Conservation (phyloP, 768 basidiomycete genomes). For the Amanita exitialis region DNA sequence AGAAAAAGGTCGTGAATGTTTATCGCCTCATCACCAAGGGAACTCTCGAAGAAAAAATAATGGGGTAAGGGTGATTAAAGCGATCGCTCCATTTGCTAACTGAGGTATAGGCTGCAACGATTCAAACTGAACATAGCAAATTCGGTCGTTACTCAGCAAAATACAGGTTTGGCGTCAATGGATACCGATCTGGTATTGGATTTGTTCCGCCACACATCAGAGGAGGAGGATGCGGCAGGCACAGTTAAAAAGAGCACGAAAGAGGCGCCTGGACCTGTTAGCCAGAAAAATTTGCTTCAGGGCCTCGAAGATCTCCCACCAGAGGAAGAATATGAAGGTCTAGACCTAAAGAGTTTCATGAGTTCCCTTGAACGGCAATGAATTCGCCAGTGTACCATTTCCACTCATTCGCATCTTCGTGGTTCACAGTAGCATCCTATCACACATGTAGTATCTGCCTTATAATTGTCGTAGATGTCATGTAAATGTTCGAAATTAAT, state of each 20-base stretch:
- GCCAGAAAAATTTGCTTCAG: constrained; percentile 77
- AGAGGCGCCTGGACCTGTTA: constrained; percentile 45
- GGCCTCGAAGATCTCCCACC: constrained; percentile 87
- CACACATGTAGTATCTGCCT: background rate
- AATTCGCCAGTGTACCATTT: background rate
- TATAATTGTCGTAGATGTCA: constrained; percentile 1
- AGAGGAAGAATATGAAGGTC: constrained; percentile 85
- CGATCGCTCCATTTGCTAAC: constrained; percentile 6
- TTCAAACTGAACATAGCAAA: constrained; percentile 99
- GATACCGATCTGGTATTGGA: constrained; percentile 96
- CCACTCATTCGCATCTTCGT: background rate
- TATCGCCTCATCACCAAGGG: constrained; percentile 96
- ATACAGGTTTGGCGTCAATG: constrained; percentile 89
- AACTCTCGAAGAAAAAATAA: constrained; percentile 97
- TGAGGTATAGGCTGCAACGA: constrained; percentile 67
- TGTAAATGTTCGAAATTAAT: constrained; percentile 1
- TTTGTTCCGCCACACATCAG: constrained; percentile 76
- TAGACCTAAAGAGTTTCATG: constrained; percentile 86
- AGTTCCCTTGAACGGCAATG: constrained; percentile 59
- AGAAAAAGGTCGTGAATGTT: constrained; percentile 98
- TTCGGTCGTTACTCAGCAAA: constrained; percentile 95
- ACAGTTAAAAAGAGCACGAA: constrained; percentile 46
- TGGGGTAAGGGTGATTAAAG: constrained; percentile 61
- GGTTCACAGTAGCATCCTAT: background rate
- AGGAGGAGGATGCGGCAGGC: constrained; percentile 57